Evolutionary conservation across 2,329 filamentous ascomycete species (phyloP), one percentile per base, ranked within the genome.

Genomic region (Drechslerella coelobrocha): DNA sequence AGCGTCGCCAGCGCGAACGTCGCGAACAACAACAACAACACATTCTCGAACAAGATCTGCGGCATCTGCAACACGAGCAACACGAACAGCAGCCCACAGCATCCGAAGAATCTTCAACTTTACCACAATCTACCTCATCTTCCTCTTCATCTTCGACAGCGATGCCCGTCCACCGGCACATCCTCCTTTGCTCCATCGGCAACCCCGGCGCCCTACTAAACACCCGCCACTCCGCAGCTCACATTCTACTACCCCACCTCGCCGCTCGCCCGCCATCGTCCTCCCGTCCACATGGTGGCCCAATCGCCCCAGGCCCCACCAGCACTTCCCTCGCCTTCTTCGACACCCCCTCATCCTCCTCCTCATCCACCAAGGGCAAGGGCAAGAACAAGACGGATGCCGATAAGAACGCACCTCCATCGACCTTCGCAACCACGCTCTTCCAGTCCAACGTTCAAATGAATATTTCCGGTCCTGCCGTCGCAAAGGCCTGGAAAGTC

Each of bases 211-310:
- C 86, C 1, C 78, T 80, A 79, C 84, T 85, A 73, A 84, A 88
- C 73, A 95, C 90, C 19, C 86, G 93, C 6, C 94, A 97, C 80
- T 92, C 88, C 23, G 91, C 92, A 12, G 94, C 92, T 9, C 93
- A 97, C 81, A 85, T 87, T 61, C 85, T 91, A 48, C 85, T 96
- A 73, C 81, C 84, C 59, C 81, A 84, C 1, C 80, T 93, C 7
- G 57, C 78, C 73, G 81, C 85, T 73, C 81, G 86, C 14, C 61
- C 79, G 0, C 87, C 89, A 75, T 75, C 72, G 12, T 81, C 80
- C 77, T 80, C 76, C 21, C 81, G 78, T 73, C 78, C 76, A 57
- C 77, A 81, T 76, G 82, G 84, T 57, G 82, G 84, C 31, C 82
- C 86, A 53, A 77, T 83, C 2, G 84, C 81, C 2, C 73, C 80